A percentile compares a stretch with the other conserved stretches of the same genome.
Conservation (phyloP, 345 rosid species). For the Eucalyptus sp. region DNA sequence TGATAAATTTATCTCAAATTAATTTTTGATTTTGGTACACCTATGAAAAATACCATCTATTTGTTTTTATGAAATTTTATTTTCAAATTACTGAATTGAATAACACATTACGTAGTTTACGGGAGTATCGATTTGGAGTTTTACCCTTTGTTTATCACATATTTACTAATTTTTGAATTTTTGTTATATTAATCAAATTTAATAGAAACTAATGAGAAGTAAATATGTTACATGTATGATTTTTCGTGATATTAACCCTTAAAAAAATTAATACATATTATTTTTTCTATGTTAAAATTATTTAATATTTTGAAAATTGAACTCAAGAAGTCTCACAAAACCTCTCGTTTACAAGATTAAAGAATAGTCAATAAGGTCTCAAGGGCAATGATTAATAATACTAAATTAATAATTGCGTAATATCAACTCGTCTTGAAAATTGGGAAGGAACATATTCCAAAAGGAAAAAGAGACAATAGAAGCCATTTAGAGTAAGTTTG, state of each 20-base stretch:
- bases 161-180: rapidly evolving
- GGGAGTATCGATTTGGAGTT: rapidly evolving
- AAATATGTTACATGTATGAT: too few species aligned
- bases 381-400: not conserved
- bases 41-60: too few species aligned
- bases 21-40: too few species aligned
- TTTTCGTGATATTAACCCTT: too few species aligned
- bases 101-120: rapidly evolving
- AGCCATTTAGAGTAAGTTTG: not conserved
- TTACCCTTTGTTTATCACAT: rapidly evolving
- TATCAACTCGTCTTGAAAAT: not conserved
- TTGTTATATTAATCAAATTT: rapidly evolving
- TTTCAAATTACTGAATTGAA: too few species aligned
- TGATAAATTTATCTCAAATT: too few species aligned
- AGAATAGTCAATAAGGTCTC: not conserved
- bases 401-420: not conserved
- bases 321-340: not conserved
- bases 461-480: not conserved
- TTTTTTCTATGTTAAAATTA: not conserved
- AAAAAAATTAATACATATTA: not conserved
- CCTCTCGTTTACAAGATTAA: not conserved
- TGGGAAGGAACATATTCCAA: not conserved
- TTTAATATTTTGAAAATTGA: not conserved
- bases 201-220: not conserved
- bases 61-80: too few species aligned